Base-by-base conservation (phyloP, 805 yeast genomes). In the Scheffersomyces ergatensis region DNA sequence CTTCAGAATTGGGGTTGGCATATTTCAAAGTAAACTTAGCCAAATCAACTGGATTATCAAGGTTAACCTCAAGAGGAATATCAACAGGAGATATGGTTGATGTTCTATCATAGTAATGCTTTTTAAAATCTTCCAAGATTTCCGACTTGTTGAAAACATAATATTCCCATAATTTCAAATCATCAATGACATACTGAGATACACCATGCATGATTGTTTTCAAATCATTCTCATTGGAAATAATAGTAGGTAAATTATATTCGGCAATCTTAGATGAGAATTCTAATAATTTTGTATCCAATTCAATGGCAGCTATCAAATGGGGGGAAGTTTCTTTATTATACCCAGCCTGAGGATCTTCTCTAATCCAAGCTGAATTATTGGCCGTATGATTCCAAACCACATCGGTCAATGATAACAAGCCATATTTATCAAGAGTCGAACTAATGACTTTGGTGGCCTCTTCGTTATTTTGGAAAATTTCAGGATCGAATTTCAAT, bases 361-460 rank as follows among this genome's bases (percentile, higher is more conserved):
- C 85, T 33, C 77, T 65, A 25, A 93, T 63, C 99, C 99, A 92
- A 0, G 54, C 62, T 0, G 98, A 89, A 62, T 92, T 88, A 57
- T 87, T 76, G 2, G 98, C 97, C 0, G 98, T 92, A 57, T 92
- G 99, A 59, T 92, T 92, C 74, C 89, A 82, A 2, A 92, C 98
- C 23, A 93, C 83, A 62, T 92, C 99, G 1, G 97, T 88, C 67
- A 92, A 69, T 0, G 96, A 75, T 32, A 92, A 69, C 44, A 92
- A 73, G 4, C 77, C 77, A 50, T 83, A 72, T 19, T 82, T 65
- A 16, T 65, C 50, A 49, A 80, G 80, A 53, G 85, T 63, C 6
- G 58, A 51, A 1, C 60, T 38, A 3, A 85, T 76, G 57, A 86
- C 68, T 3, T 55, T 38, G 15, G 57, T 55, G 2, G 90, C 87